Evolutionary conservation across 1,284 basidiomycete genomes (phyloP), one percentile per base, ranked within the genome.

Genomic region (Trametes versicolor): DNA sequence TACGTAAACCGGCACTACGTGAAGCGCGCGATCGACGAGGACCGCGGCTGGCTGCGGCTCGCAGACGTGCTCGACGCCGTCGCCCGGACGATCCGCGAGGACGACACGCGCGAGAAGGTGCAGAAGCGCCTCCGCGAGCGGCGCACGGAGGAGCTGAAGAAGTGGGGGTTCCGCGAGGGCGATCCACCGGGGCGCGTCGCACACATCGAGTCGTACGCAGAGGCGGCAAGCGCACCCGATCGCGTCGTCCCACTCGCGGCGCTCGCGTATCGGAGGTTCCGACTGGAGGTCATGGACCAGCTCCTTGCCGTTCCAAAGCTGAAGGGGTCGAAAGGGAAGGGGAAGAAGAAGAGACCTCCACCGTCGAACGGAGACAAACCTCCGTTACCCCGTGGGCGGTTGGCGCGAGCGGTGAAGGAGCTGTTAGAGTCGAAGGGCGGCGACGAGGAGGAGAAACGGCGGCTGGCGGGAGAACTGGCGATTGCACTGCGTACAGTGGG

Each of bases 1-100:
- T 93, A 93, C 74, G 84, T 93, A 58, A 92, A 93, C 76, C 85
- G 91, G 25, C 90, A 92, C 76, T 91, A 90, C 72, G 90, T 93
- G 70, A 90, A 89, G 74, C 87, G 89, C 27, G 88, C 88, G 50
- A 81, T 89, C 9, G 90, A 92, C 75, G 90, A 93, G 76, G 91
- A 92, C 75, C 85, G 82, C 66, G 90, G 91, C 39, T 93, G 91
- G 91, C 80, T 93, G 51, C 83, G 88, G 34, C 78, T 92, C 50
- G 80, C 80, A 52, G 90, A 92, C 73, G 83, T 90, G 8, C 76
- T 91, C 62, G 85, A 89, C 72, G 83, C 85, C n/a, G 83, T 89
- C 56, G 83, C 86, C 57, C 85, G 84, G 66, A 82, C 80, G 21
- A 80, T 86, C 59, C 80, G 81, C 57, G 76, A 81, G 43, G 83